Conservation (phyloP, 106 monocot species). For the Vanilla planifolia region DNA sequence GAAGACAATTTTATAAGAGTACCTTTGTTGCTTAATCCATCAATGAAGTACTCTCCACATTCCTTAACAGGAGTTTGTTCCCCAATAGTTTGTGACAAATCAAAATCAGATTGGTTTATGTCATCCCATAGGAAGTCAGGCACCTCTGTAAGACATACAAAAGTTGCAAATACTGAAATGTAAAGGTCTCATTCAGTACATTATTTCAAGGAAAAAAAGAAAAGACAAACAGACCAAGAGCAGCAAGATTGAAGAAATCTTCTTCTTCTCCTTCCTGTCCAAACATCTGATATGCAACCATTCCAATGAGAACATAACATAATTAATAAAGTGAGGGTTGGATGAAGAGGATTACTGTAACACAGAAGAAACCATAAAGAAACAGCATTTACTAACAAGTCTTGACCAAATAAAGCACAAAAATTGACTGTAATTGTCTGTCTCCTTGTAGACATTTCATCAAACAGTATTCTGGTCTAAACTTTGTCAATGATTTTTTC, state of each 20-base stretch:
- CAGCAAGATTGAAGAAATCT: background rate
- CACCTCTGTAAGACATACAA: background rate
- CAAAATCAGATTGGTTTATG: background rate
- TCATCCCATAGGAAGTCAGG: constrained; percentile 4
- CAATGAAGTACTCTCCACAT: background rate
- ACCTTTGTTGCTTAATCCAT: background rate
- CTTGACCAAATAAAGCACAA: background rate
- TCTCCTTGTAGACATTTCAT: background rate
- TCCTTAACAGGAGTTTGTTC: background rate
- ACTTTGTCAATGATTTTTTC: background rate
- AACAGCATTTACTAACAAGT: background rate
- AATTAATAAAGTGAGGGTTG: background rate
- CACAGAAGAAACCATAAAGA: background rate
- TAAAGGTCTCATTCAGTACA: background rate
- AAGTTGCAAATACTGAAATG: background rate
- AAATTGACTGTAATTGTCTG: no score
- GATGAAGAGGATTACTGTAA: background rate
- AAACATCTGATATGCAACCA: background rate
- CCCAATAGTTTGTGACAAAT: background rate
- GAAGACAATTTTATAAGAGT: background rate
- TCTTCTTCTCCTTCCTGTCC: background rate
- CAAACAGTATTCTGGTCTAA: background rate
- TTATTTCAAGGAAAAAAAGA: background rate
- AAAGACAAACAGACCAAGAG: background rate
- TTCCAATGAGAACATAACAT: background rate